phyloP scores from a whole-genome alignment of 2,329 filamentous ascomycete species.

The Sporothrix brasiliensis region DNA sequence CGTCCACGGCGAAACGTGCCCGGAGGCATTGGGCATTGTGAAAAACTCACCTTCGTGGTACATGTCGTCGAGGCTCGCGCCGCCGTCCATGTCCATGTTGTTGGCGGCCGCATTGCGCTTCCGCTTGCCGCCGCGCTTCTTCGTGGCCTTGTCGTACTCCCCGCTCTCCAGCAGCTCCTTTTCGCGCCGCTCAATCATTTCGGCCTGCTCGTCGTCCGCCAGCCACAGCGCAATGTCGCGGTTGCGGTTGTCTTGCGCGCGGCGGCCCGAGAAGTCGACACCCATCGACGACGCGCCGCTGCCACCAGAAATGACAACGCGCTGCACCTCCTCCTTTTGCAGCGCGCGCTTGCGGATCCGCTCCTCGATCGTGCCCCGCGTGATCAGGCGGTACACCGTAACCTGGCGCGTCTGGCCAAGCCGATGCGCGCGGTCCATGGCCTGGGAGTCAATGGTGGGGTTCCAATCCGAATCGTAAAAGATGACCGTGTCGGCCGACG shows the following conservation, averaged over 20 bases:
- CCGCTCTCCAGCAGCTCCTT: conserved; percentile 79
- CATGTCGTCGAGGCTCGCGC: conserved; percentile 86
- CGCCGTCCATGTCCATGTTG: conserved; percentile 41
- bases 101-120: conserved; percentile 48
- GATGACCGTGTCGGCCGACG: conserved; percentile 95
- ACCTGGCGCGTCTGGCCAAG: conserved; percentile 94
- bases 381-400: conserved; percentile 96
- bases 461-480: conserved; percentile 99
- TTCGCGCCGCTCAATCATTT: conserved; percentile 89
- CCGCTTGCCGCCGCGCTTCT: conserved; percentile 62
- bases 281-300: conserved; percentile 49
- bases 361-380: conserved; percentile 94
- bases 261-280: conserved; percentile 94
- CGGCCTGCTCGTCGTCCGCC: conserved; percentile 93
- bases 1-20: too few relatives aligned
- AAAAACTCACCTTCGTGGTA: conserved; percentile 89
- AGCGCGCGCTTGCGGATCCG: conserved; percentile 94
- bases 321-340: conserved; percentile 98
- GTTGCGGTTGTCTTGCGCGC: conserved; percentile 84
- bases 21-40: too few relatives aligned
- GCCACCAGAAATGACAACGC: conserved; percentile 91
- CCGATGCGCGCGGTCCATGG: conserved; percentile 98
- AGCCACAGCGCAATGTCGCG: conserved; percentile 99
- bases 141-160: conserved; percentile 62
- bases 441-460: conserved; percentile 96